Evolutionary conservation across 1,139 yeast genomes (phyloP).

Genomic region (Candida pseudoviswanathii): DNA sequence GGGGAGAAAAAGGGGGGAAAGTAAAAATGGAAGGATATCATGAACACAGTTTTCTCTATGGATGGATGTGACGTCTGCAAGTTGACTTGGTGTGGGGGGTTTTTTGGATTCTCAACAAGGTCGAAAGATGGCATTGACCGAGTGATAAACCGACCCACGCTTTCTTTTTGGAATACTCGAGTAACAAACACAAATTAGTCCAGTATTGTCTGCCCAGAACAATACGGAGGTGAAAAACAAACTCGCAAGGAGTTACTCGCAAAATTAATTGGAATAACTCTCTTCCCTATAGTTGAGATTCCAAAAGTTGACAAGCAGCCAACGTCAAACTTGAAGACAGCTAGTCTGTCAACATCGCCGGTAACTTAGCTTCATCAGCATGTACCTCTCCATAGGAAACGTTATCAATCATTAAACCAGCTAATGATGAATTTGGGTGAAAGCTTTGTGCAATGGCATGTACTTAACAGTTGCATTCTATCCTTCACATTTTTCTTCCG

Average conservation of each 20-base stretch:
- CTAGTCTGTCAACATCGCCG: not conserved
- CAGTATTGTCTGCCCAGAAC: slow-evolving; percentile 5
- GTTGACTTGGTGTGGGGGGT: not conserved
- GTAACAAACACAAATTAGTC: not conserved
- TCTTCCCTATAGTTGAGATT: slow-evolving; percentile 1
- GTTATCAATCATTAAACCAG: slow-evolving; percentile 4
- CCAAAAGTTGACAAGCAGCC: not conserved
- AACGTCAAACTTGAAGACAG: not conserved
- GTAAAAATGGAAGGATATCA: not conserved
- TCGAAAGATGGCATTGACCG: too few species aligned
- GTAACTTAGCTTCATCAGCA: not conserved
- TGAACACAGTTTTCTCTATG: not conserved
- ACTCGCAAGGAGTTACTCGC: slow-evolving; percentile 10
- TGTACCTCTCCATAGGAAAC: not conserved
- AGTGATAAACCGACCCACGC: not conserved
- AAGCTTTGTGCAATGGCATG: not conserved
- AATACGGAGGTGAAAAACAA: not conserved
- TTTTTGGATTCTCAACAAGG: too few species aligned
- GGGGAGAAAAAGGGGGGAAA: slow-evolving; percentile 3
- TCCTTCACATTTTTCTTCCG: not conserved
- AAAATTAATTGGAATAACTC: slow-evolving; percentile 14
- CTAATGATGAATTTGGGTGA: not conserved
- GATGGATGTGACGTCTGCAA: not conserved
- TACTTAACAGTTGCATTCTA: not conserved
- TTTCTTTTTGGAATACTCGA: slow-evolving; percentile 1